Conservation (phyloP, 495 filamentous ascomycete genomes). For the Hypoxylon fuscum region DNA sequence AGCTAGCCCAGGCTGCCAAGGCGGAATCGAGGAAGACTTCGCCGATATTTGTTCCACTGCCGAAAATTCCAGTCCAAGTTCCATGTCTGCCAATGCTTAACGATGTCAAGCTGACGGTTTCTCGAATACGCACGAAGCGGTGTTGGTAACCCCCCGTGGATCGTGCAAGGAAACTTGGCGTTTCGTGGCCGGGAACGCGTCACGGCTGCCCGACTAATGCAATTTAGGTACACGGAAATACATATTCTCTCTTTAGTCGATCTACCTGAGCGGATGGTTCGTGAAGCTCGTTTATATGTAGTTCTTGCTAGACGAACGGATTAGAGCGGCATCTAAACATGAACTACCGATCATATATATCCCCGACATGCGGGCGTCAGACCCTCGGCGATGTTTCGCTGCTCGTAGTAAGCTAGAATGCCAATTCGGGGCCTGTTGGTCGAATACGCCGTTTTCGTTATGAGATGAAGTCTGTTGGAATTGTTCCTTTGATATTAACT, state of each 20-base stretch:
- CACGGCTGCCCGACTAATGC: background rate
- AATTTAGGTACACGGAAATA: background rate
- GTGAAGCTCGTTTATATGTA: background rate
- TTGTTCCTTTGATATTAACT: slow-evolving; percentile 4
- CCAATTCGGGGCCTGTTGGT: background rate
- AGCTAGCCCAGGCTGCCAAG: slow-evolving; percentile 35
- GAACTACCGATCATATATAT: background rate
- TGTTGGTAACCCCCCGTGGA: background rate
- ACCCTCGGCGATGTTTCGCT: background rate
- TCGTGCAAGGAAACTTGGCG: background rate
- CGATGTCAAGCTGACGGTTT: background rate
- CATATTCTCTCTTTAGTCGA: too few species aligned
- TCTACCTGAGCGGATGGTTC: background rate
- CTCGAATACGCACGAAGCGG: background rate
- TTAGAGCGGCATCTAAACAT: background rate
- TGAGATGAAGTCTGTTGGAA: background rate
- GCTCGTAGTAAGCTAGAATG: background rate
- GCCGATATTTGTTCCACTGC: slow-evolving; percentile 32
- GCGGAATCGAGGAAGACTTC: slow-evolving; percentile 32
- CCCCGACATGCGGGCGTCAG: background rate
- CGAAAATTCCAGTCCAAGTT: slow-evolving; percentile 1
- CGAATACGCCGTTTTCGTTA: too few species aligned
- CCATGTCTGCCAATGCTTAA: background rate
- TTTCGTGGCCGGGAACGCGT: background rate
- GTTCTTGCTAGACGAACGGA: background rate